A percentile compares a stretch with the other conserved stretches of the same genome.
Evolutionary conservation across 106 monocot species (phyloP).

Genomic region (Gastrodia elata): DNA sequence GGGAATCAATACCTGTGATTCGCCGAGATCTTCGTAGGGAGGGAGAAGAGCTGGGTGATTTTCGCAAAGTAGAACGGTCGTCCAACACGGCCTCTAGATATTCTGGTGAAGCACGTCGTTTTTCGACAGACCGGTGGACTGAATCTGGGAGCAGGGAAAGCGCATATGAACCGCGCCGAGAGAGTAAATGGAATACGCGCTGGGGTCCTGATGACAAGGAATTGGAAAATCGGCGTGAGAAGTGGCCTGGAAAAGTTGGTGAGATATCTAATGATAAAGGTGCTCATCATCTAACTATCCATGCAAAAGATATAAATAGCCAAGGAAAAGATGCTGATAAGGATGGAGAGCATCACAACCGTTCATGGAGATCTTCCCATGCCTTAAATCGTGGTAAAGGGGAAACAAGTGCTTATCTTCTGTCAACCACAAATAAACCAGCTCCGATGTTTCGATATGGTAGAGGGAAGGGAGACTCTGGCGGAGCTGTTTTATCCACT

Average conservation of each 20-base stretch:
- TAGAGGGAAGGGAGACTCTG: slow-evolving; percentile 67
- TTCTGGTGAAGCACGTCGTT: slow-evolving; percentile 43
- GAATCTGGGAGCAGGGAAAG: slow-evolving; percentile 45
- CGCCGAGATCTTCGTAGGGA: slow-evolving; percentile 70
- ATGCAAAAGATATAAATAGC: slow-evolving; percentile 35
- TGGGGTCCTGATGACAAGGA: slow-evolving; percentile 94
- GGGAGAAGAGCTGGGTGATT: slow-evolving; percentile 51
- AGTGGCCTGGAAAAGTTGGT: slow-evolving; percentile 43
- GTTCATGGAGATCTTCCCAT: slow-evolving; percentile 66
- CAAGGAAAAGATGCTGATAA: slow-evolving; percentile 62
- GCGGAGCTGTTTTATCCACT: slow-evolving; percentile 26
- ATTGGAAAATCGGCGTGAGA: slow-evolving; percentile 58
- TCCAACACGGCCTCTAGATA: slow-evolving; percentile 36
- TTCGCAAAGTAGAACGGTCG: slow-evolving; percentile 50
- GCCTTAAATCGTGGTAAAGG: slow-evolving; percentile 51
- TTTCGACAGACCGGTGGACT: slow-evolving; percentile 44
- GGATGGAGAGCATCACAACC: slow-evolving; percentile 60
- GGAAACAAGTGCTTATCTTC: slow-evolving; percentile 29
- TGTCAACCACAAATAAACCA: slow-evolving; percentile 30
- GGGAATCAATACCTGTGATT: slow-evolving; percentile 52
- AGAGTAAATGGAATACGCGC: slow-evolving; percentile 90
- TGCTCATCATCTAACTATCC: slow-evolving; percentile 13
- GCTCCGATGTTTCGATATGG: slow-evolving; percentile 37
- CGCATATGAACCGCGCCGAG: slow-evolving; percentile 65
- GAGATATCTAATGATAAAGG: slow-evolving; percentile 28